Conservation (phyloP, 1,284 basidiomycete genomes). For the Trichosporon sp. region DNA sequence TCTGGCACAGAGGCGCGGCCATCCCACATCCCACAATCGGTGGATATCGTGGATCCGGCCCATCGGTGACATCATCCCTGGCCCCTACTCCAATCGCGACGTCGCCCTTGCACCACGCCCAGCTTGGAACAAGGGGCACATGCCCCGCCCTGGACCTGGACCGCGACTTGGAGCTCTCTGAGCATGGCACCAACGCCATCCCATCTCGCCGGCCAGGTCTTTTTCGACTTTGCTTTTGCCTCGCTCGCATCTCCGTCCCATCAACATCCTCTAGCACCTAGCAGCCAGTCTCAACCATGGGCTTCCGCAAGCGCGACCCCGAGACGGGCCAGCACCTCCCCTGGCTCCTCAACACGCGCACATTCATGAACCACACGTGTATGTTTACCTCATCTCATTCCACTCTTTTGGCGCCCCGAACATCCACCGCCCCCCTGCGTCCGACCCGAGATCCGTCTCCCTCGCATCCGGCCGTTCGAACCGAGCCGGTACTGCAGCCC, state of each 20-base stretch:
- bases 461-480: neutral
- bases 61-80: neutral
- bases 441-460: neutral
- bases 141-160: neutral
- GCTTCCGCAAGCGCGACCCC: neutral
- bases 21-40: neutral
- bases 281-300: neutral
- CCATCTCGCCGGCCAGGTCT: neutral
- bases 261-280: neutral
- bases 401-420: neutral
- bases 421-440: neutral
- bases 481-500: neutral
- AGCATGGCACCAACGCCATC: neutral
- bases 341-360: constrained; percentile 35
- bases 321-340: constrained; percentile 4
- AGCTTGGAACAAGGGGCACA: neutral
- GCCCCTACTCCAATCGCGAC: neutral
- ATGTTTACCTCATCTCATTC: constrained; percentile 12
- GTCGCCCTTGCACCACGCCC: neutral
- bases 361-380: constrained; percentile 40
- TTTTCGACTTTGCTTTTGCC: neutral
- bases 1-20: neutral
- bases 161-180: neutral
- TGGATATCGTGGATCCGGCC: neutral
- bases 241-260: neutral